Percentiles rank a stretch among this genome's conserved stretches.
These are phyloP conservation scores for Saturnispora ahearnii DNA, from an alignment of 805 yeast species.

Conservation along the genomic window DNA sequence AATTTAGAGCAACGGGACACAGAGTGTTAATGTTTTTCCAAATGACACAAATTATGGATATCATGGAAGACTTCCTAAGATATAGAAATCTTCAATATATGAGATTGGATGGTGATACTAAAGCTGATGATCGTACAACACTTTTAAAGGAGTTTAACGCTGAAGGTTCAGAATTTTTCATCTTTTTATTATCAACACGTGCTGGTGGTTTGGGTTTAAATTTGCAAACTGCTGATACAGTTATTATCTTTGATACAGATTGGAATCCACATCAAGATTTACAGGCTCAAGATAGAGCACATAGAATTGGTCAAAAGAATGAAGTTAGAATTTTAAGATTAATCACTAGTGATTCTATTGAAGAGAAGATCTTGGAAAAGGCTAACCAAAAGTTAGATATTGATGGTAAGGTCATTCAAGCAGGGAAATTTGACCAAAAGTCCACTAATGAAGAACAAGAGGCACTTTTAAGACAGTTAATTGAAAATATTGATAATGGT, in stretches of 20 bases:
- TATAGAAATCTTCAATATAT: slow-evolving; percentile 58
- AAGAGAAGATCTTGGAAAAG: slow-evolving; percentile 72
- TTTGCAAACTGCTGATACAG: slow-evolving; percentile 83
- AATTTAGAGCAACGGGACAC: slow-evolving; percentile 65
- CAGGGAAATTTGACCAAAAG: slow-evolving; percentile 83
- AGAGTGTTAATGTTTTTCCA: slow-evolving; percentile 77
- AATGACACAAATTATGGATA: slow-evolving; percentile 87
- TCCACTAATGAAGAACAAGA: slow-evolving; percentile 85
- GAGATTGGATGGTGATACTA: slow-evolving; percentile 76
- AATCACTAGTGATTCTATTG: slow-evolving; percentile 75
- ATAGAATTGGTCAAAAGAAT: slow-evolving; percentile 82
- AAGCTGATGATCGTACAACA: slow-evolving; percentile 73
- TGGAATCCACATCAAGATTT: slow-evolving; percentile 92
- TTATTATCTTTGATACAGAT: slow-evolving; percentile 77
- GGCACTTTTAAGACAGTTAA: slow-evolving; percentile 58
- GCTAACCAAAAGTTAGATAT: slow-evolving; percentile 79
- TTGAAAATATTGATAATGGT: slow-evolving; percentile 53
- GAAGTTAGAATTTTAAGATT: slow-evolving; percentile 76
- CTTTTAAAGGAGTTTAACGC: slow-evolving; percentile 69
- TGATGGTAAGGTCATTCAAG: slow-evolving; percentile 85
- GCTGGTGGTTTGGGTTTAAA: slow-evolving; percentile 87
- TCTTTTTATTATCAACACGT: slow-evolving; percentile 72
- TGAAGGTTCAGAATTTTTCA: slow-evolving; percentile 67
- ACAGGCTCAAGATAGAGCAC: slow-evolving; percentile 87
- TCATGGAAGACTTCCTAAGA: slow-evolving; percentile 76